Base-by-base conservation (phyloP, 2,329 filamentous ascomycete species). In the Ascosphaera apis region DNA sequence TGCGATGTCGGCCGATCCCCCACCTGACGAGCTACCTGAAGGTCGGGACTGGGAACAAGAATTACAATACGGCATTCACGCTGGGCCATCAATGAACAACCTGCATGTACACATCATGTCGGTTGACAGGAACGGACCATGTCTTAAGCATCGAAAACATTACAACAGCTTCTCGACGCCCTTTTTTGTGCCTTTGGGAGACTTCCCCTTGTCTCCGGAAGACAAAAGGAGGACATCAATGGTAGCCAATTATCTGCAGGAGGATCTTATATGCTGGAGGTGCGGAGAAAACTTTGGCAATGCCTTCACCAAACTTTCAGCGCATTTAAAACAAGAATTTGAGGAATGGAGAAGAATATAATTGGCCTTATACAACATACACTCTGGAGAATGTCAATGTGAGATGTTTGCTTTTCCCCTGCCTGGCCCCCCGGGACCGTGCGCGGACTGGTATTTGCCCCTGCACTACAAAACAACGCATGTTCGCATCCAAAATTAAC, bases 161-260 rank as follows among this genome's bases (percentile, higher is more conserved):
- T 95, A 93, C 57, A 81, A 88, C 49, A 88, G 78, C 43, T 95
- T 95, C 56, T 72, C 69, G 21, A 91, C 84, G 36, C 67, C 69
- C 3, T 98, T 95, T 52, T 69, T 98, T 15, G 68, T 95, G 9
- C 63, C 66, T 12, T 48, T 95, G 17, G 72, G 72, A 15, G 78
- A 84, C 40, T 86, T 93, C 35, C 86, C 88, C 3, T 57, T 95
- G 19, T 61, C 64, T 0, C 42, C 59, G 17, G 67, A 74, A 37
- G 81, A 91, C 51, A 53, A 57, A 33, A 59, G 81, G 40, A 63
- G 74, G 42, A 50, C 70, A 38, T 65, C 70, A 1, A 61, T 57
- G 0, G 55, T 54, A 39, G 57, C 65, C 37, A 63, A 65, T 13
- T 83, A 76, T 54, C 54, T 83, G 42, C 57, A 64, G 25, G 54